A percentile compares a stretch with the other conserved stretches of the same genome.
These are phyloP conservation scores for Scheffersomyces parashehatae DNA, from an alignment of 1,139 yeast species.

Conservation along the genomic window DNA sequence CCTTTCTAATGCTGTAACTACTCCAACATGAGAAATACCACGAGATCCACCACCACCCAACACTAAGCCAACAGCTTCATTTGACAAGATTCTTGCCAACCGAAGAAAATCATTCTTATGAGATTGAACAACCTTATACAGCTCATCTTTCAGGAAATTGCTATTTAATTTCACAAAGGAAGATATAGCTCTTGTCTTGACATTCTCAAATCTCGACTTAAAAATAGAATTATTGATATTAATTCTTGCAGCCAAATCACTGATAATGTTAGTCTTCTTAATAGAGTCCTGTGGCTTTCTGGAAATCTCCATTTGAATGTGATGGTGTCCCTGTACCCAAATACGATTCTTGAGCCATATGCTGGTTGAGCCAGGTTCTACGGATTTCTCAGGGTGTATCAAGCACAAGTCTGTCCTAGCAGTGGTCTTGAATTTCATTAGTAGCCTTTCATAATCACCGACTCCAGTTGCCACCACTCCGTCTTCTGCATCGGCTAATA, in stretches of 20 bases:
- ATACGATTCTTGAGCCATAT: constrained; percentile 80
- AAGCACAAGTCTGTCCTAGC: constrained; percentile 87
- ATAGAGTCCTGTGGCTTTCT: constrained; percentile 15
- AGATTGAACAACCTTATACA: constrained; percentile 32
- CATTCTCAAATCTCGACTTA: constrained; percentile 33
- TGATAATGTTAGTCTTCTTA: constrained; percentile 26
- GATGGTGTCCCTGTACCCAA: constrained; percentile 95
- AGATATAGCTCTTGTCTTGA: constrained; percentile 30
- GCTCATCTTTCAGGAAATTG: constrained; percentile 1
- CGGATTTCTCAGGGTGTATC: constrained; percentile 79
- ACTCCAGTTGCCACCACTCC: constrained; percentile 64
- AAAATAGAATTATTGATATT: constrained; percentile 36
- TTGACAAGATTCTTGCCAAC: constrained; percentile 84
- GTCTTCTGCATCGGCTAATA: constrained; percentile 68
- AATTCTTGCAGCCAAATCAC: constrained; percentile 42
- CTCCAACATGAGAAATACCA: constrained; percentile 90
- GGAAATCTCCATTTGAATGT: constrained; percentile 61
- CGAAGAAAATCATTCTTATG: constrained; percentile 89
- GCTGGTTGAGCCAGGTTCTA: constrained; percentile 81
- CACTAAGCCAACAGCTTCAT: constrained; percentile 91
- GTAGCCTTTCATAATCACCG: constrained; percentile 82
- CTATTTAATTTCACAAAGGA: constrained; percentile 23
- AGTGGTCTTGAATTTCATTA: constrained; percentile 75
- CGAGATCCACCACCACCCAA: constrained; percentile 98
- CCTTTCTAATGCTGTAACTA: constrained; percentile 89